Evolutionary conservation across 78 protist genomes (phyloP), one percentile per base, ranked within the genome.

Genomic region (Dictyostelium purpureum): DNA sequence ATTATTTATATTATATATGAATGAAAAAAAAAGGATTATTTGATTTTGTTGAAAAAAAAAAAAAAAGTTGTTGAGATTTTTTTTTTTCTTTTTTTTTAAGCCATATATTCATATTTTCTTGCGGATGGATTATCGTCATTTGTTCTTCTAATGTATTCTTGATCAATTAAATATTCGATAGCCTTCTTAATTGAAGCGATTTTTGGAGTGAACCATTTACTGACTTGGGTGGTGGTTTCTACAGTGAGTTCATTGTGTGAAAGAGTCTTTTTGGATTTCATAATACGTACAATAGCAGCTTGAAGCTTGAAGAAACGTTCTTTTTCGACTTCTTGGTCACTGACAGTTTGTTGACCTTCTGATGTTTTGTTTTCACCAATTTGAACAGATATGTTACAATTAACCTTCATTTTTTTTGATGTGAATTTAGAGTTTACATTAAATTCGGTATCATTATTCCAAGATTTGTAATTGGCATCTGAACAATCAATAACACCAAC

Each of bases 221-320:
- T n/a, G 2, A 90, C 73, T 52, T 90, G 95, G 24, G 49, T 61
- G 74, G 95, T 75, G 0, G 88, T 92, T 42, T 96, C 96, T 0
- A 75, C 89, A 35, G 94, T 87, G 35, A 96, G 90, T 16, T 96
- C 95, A 47, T 81, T 87, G 90, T 96, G 97, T 14, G 47, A 35
- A 18, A 96, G 26, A 12, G 51, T 38, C 88, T 96, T 96, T 47
- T 95, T 74, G 45, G 96, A 85, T 56, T 96, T 96, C 97, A 96
- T 96, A 38, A 96, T 96, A 73, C 97, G 94, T 14, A 96, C 97
- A 54, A 96, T 88, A 14, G 96, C 94, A 21, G 96, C 96, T 49
- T 96, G 95, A 31, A 96, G 76, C 67, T 92, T 83, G 77, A 88
- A 94, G 57, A 87, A 89, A 38, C 97, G 89, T 63, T 96, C 96